phyloP scores from a whole-genome alignment of 495 filamentous ascomycete genomes.

The Penicillium cataractarum region DNA sequence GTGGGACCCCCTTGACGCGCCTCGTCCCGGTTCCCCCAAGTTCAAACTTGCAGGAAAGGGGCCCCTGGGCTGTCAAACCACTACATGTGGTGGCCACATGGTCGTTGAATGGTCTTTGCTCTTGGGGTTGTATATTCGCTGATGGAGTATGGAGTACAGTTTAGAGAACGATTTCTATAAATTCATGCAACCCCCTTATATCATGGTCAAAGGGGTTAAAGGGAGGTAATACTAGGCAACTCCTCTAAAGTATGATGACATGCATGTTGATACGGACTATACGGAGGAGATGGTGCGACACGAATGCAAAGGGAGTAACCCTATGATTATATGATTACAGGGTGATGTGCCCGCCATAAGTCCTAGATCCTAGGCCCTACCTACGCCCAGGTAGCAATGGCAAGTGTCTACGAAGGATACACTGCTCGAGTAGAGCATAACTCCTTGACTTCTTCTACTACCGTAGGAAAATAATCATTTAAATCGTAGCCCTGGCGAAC shows the following conservation, averaged over 20 bases:
- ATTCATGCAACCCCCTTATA: background rate
- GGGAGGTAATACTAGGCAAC: background rate
- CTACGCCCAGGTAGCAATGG: background rate
- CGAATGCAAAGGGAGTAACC: background rate
- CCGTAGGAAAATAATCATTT: background rate
- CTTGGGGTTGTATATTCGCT: background rate
- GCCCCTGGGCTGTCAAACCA: conserved; percentile 11
- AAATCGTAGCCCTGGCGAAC: background rate
- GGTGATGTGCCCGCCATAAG: background rate
- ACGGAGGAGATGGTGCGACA: conserved; percentile 29
- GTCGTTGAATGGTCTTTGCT: background rate
- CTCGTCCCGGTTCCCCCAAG: background rate
- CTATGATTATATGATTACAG: background rate
- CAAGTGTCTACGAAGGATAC: background rate
- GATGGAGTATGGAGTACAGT: too few species aligned
- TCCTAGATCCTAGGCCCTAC: background rate
- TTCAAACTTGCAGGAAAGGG: conserved; percentile 19
- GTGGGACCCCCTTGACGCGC: conserved; percentile 7
- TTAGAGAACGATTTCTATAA: background rate
- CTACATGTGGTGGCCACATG: background rate
- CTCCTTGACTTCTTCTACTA: too few species aligned
- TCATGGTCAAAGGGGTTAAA: background rate
- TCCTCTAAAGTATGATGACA: conserved; percentile 18
- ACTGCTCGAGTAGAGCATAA: too few species aligned
- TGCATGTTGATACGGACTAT: conserved; percentile 17